Base-by-base conservation (phyloP, 2,329 filamentous ascomycete genomes). In the Alternaria burnsii region DNA sequence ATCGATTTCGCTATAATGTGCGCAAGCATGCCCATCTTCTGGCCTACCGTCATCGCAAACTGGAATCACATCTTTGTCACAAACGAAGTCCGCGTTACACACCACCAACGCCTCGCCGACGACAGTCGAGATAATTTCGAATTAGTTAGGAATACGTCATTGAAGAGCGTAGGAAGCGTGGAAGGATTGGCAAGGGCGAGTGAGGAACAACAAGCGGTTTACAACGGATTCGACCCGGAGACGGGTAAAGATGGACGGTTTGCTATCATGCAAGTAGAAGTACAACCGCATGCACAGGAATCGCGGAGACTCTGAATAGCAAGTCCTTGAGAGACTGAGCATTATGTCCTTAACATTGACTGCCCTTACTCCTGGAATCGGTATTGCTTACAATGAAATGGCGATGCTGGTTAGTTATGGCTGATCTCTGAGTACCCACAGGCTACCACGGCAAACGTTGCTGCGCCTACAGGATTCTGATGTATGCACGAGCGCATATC, bases 21-120 rank as follows among this genome's bases (percentile, higher is more conserved):
- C 62, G 76, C 74, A 30, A 76, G 72, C 9, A 75, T 78, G 58
- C 76, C 76, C 16, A 76, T 78, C 34, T 78, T 78, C 67, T 78
- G 76, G 76, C 76, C 75, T 7, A 61, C 69, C 14, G 63, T 78
- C 34, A 57, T 71, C 12, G 52, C 65, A n/a, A 66, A 67, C n/a
- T 68, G 67, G 44, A 70, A 64, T 10, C 65, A 74, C 7, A 78
- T 78, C 34, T 75, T 77, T 43, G 71, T 78, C 41, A 74, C 73
- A 4, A 71, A 73, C 42, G 76, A 78, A 58, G 73, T 78, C 18
- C 68, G 67, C 22, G 70, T 78, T 9, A 70, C 66, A 18, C 66
- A 70, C 32, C 68, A 72, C 36, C 62, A 65, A 18, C 72, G 67
- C 30, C 57, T 69, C 1, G 53, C 62, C 8, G 50, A 55, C 10